A percentile compares a stretch with the other conserved stretches of the same genome.
These are phyloP conservation scores for Corchorus capsularis DNA, from an alignment of 345 rosid species.

Conservation along the genomic window DNA sequence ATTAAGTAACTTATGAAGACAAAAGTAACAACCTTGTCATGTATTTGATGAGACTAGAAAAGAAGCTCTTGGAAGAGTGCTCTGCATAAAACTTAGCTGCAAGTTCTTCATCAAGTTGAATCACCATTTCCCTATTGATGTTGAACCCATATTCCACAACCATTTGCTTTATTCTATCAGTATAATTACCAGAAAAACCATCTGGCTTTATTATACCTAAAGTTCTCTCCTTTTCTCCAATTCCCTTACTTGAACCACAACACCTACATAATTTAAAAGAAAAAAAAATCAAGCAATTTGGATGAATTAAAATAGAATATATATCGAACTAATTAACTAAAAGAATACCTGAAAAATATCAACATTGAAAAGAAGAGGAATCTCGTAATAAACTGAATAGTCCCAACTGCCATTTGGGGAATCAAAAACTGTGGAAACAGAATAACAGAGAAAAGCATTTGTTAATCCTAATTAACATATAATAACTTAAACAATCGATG, in stretches of 20 bases:
- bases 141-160: constrained; percentile 56
- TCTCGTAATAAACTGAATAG: constrained; percentile 9
- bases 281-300: neutral
- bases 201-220: constrained; percentile 85
- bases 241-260: constrained; percentile 38
- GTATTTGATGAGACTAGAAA: constrained; percentile 62
- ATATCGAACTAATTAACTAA: neutral
- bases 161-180: constrained; percentile 49
- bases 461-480: neutral
- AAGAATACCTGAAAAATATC: neutral
- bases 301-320: neutral
- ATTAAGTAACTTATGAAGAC: neutral
- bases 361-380: constrained; percentile 9
- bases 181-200: constrained; percentile 66
- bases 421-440: neutral
- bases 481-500: neutral
- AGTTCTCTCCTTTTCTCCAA: constrained; percentile 50
- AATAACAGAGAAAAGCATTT: constrained; percentile 1
- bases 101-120: constrained; percentile 55
- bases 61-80: constrained; percentile 69
- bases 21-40: constrained; percentile 64
- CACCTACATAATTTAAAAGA: constrained; percentile 33
- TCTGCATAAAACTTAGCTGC: constrained; percentile 69
- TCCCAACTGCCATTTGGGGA: neutral
- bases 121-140: constrained; percentile 49